Evolutionary conservation across 495 filamentous ascomycete genomes (phyloP), one percentile per base, ranked within the genome.

Genomic region (Cudoniella acicularis): DNA sequence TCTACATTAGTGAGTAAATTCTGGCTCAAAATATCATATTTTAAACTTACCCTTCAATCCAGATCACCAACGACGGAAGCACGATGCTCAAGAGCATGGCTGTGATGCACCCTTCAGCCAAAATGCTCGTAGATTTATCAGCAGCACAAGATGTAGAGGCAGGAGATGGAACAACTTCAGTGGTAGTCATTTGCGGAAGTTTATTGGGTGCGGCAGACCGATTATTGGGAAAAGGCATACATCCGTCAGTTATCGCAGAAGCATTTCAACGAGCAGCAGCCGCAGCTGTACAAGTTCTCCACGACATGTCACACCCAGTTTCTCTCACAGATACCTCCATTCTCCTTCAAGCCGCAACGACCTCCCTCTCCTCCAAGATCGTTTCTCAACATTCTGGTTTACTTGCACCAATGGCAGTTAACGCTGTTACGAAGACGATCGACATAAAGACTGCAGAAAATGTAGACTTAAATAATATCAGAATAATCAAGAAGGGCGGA

Each of bases 41-140:
- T 6, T 6, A 26, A 25, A 23, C 3, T 8, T n/a, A 13, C 11
- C 3, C 23, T 24, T 24, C 20, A 6, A 3, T 50, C 10, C 25
- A 50, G 48, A 98, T 98, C 74, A 97, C 93, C 64, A 98, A 98
- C 77, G 94, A 98, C 75, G 94, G 94, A 72, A 96, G 94, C 77
- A 98, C 94, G 40, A 98, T 98, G 91, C 76, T 98, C 69, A 94
- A 87, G 74, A 90, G 92, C 79, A 98, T 98, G 94, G 88, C 89
- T 64, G 95, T 98, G 52, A 89, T 98, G 91, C 94, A 98, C 72
- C 94, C 94, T 40, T 92, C 94, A 56, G 94, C 94, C 43, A 94
- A 95, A 78, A 98, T 98, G 94, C 85, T 98, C 54, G 94, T 98
- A 64, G 92, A 98, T 70, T 83, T 98, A 51, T 93, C 91, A 66